Conservation (phyloP, 768 basidiomycete species). For the Phylloporus scabripes region DNA sequence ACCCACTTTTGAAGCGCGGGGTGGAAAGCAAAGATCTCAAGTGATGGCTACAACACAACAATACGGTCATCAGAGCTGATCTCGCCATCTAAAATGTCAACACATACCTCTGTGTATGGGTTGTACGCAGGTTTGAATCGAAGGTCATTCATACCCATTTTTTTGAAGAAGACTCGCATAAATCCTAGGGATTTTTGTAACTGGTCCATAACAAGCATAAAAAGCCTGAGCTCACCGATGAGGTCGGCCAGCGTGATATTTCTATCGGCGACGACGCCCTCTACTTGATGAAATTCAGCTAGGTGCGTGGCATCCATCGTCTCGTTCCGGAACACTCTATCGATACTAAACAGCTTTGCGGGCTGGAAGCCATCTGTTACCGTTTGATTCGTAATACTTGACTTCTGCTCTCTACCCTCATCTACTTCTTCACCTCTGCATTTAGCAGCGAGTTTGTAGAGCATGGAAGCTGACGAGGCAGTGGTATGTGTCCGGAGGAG, state of each 20-base stretch:
- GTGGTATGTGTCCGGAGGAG: constrained; percentile 97
- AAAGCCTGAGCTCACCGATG: constrained; percentile 58
- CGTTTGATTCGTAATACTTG: constrained; percentile 6
- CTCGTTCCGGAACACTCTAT: constrained; percentile 98
- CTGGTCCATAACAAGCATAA: background rate
- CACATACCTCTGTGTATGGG: constrained; percentile 85
- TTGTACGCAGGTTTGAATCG: constrained; percentile 99
- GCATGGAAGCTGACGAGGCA: constrained; percentile 88
- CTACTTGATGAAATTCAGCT: constrained; percentile 99
- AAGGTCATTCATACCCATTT: constrained; percentile 92
- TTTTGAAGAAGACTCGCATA: constrained; percentile 97
- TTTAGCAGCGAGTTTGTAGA: constrained; percentile 86
- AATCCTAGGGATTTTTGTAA: constrained; percentile 54
- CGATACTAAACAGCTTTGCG: constrained; percentile 94
- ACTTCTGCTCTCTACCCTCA: constrained; percentile 17
- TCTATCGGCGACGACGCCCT: constrained; percentile 96
- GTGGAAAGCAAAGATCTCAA: constrained; percentile 99
- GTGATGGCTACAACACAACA: constrained; percentile 60
- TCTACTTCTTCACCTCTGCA: constrained; percentile 56
- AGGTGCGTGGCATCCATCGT: constrained; percentile 97
- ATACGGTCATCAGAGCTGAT: constrained; percentile 1
- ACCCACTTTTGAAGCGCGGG: constrained; percentile 92
- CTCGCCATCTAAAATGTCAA: background rate
- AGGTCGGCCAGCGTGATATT: constrained; percentile 90
- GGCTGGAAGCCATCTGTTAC: constrained; percentile 76